Evolutionary conservation across 106 monocot species (phyloP), one percentile per base, ranked within the genome.

Genomic region (Cymbidium sinense): DNA sequence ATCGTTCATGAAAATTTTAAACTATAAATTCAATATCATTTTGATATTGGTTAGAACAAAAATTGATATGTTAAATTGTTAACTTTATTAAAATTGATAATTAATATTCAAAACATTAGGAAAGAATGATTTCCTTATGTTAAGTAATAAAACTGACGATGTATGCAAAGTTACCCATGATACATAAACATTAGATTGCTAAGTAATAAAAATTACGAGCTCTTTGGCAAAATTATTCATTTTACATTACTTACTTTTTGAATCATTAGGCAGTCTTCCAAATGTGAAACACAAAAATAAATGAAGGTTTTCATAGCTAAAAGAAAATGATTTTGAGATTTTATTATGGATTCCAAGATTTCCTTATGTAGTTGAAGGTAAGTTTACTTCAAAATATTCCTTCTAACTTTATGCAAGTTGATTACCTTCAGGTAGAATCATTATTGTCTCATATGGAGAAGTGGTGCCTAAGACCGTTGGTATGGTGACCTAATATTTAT

Each of bases 381-480:
- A 71, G 39, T 33, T 39, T 37, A 71, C 21, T 37, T 71, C 20
- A 21, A 36, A 37, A 37, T 67, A 3, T 55, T 54, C 15, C 2
- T 43, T 64, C 72, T 34, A 78, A 28, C 12, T 27, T 77, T 71
- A 19, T 35, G 43, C 19, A 35, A 18, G 50, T 15, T 73, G 15
- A 69, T 76, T 31, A 79, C 70, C 37, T 81, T n/a, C n/a, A 33
- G 88, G 94, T 84, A 92, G 92, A 83, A 89, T 98, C 79, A 85
- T 98, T 55, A 81, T 98, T 86, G 98, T 94, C 51, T 86, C 94
- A 62, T 92, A 94, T 70, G 98, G 98, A 29, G 71, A 90, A 11
- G 85, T 87, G 75, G 98, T 98, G 73, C 98, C 96, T 23, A 94
- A 92, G 86, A n/a, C n/a, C n/a, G 94, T 83, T 50, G 91, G 96